These are phyloP conservation scores for Pecoramyces ruminantium DNA, from an alignment of 192 early-diverging fungal species.

Conservation along the genomic window DNA sequence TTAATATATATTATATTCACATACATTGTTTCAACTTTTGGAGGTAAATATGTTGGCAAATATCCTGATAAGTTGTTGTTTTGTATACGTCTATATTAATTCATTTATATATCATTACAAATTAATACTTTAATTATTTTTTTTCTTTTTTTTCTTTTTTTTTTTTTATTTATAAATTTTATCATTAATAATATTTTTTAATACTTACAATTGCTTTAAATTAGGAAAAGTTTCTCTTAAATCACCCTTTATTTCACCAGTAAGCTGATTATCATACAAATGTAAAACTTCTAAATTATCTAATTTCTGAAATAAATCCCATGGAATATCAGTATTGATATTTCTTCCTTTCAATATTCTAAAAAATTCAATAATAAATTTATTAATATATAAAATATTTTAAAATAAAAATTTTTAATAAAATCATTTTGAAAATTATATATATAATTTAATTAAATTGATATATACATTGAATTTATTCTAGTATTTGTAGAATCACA, in stretches of 20 bases:
- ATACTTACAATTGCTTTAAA: neutral
- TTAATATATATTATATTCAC: no score
- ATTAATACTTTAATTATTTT: no score
- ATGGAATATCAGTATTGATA: neutral
- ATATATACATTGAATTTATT: neutral
- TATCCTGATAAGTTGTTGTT: neutral
- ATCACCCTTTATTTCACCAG: neutral
- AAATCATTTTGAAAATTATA: no score
- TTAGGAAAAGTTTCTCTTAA: neutral
- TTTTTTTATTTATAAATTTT: no score
- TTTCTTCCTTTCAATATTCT: neutral
- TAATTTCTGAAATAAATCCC: neutral
- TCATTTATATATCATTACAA: no score
- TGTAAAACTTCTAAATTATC: neutral
- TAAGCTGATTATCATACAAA: neutral
- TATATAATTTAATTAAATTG: no score
- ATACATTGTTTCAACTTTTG: neutral
- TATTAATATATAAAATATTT: no score
- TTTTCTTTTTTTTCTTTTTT: no score
- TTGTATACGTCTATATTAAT: neutral
- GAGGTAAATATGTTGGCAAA: neutral
- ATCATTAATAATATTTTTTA: no score
- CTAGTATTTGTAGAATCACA: neutral
- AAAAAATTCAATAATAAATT: neutral
- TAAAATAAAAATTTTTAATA: no score